phyloP scores from a whole-genome alignment of 225 moss, liverwort and hornwort species.

The Bryoerythrophyllum caledonicum region DNA sequence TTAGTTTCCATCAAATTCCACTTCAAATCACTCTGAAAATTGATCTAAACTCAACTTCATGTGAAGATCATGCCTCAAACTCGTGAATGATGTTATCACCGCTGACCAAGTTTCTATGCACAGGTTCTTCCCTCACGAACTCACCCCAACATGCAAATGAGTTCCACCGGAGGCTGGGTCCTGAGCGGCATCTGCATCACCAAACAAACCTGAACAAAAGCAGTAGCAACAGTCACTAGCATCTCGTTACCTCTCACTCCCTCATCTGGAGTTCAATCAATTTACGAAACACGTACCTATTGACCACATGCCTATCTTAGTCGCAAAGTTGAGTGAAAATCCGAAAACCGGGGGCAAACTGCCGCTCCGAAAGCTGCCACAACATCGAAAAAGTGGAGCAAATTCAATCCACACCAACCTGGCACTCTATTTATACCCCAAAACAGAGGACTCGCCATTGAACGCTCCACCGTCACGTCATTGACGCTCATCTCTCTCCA shows the following conservation, averaged over 20 bases:
- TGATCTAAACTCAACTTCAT: too few relatives aligned
- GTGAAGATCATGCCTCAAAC: too few relatives aligned
- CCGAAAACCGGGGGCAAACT: not conserved
- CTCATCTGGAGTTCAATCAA: not conserved
- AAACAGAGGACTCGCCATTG: not conserved
- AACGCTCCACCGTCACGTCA: not conserved
- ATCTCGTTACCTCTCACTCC: not conserved
- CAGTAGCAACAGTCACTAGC: too few relatives aligned
- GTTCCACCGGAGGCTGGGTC: slow-evolving; percentile 88
- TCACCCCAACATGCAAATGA: slow-evolving; percentile 99
- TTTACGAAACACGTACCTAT: not conserved
- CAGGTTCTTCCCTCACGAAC: slow-evolving; percentile 93
- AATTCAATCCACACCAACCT: not conserved
- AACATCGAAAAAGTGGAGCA: not conserved
- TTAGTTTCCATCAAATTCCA: not conserved
- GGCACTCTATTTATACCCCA: not conserved
- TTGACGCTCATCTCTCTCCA: too few relatives aligned
- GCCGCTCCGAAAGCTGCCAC: not conserved
- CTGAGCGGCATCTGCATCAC: slow-evolving; percentile 75
- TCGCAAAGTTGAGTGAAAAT: too few relatives aligned
- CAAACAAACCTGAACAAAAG: slow-evolving; percentile 22
- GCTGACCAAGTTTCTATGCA: not conserved
- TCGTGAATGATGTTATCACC: not conserved
- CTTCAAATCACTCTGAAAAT: too few relatives aligned
- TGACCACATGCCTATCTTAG: too few relatives aligned